Percentiles rank a stretch among this genome's conserved stretches.
These are phyloP conservation scores for Chalciporus sp. DNA, from an alignment of 1,284 basidiomycete species.

Conservation along the genomic window DNA sequence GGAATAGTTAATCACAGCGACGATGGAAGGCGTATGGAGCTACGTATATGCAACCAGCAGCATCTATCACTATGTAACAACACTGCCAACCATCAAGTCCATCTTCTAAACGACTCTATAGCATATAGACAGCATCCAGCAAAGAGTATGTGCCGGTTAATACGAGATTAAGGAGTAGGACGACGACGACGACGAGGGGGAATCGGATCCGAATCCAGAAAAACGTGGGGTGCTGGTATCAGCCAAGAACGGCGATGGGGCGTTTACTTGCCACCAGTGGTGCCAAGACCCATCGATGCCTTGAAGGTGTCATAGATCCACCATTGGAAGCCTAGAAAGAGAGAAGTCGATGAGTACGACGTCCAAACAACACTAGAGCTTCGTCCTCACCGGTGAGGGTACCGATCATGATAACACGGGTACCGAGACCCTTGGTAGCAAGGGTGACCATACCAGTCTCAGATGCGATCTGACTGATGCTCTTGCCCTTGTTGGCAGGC, in stretches of 20 bases:
- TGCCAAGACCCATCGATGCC: constrained; percentile 76
- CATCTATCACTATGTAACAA: neutral
- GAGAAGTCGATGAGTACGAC: too few species aligned
- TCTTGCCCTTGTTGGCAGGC: constrained; percentile 76
- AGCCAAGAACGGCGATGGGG: neutral
- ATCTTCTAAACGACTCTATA: constrained; percentile 17
- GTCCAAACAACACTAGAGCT: neutral
- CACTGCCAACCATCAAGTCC: neutral
- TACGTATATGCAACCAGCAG: neutral
- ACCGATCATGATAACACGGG: constrained; percentile 81
- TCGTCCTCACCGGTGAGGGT: constrained; percentile 61
- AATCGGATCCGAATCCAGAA: neutral
- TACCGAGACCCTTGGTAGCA: constrained; percentile 79
- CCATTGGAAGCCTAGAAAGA: constrained; percentile 72
- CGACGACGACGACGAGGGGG: neutral
- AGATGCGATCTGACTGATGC: constrained; percentile 60
- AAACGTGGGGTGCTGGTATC: neutral
- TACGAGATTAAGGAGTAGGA: constrained; percentile 10
- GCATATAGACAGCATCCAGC: constrained; percentile 8
- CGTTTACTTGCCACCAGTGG: constrained; percentile 79
- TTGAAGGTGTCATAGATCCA: constrained; percentile 89
- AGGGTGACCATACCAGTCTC: constrained; percentile 66
- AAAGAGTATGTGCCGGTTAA: too few species aligned
- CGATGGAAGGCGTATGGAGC: neutral
- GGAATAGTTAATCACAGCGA: too few species aligned